phyloP scores from a whole-genome alignment of 805 yeast species.

The Ogataea trehaloabstinens region DNA sequence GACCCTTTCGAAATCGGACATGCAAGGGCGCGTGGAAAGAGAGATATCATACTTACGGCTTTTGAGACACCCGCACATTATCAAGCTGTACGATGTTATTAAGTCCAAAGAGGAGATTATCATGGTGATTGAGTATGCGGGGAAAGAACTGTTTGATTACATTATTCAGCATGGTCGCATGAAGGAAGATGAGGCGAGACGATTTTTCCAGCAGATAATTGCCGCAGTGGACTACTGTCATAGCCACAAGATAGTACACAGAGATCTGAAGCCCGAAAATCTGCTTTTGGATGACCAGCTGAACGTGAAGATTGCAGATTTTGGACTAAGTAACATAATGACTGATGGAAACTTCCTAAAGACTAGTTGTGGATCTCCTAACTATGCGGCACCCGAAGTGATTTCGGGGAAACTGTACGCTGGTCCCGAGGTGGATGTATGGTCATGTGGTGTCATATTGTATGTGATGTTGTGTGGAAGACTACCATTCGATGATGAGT shows the following conservation, averaged over 20 bases:
- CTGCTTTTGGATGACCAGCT: conserved; percentile 82
- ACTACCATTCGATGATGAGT: conserved; percentile 93
- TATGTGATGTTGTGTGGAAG: conserved; percentile 96
- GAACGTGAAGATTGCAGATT: conserved; percentile 94
- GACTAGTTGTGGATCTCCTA: conserved; percentile 95
- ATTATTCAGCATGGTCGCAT: conserved; percentile 91
- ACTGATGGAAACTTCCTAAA: conserved; percentile 95
- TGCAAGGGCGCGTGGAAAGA: conserved; percentile 95
- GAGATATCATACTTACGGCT: conserved; percentile 87
- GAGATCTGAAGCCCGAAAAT: conserved; percentile 96
- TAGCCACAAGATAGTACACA: conserved; percentile 91
- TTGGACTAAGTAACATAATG: conserved; percentile 93
- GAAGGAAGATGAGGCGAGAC: conserved; percentile 87
- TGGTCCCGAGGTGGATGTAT: conserved; percentile 97
- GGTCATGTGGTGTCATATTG: conserved; percentile 95
- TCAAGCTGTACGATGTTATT: conserved; percentile 91
- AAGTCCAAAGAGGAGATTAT: conserved; percentile 93
- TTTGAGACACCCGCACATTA: conserved; percentile 93
- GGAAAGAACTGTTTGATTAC: conserved; percentile 93
- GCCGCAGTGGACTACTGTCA: conserved; percentile 97
- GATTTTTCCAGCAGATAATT: conserved; percentile 94
- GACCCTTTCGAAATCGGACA: conserved; percentile 89
- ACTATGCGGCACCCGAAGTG: conserved; percentile 97
- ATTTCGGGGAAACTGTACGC: conserved; percentile 93
- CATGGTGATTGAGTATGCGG: conserved; percentile 96